Base-by-base conservation (phyloP, 1,284 basidiomycete species). In the Volvariella volvacea region DNA sequence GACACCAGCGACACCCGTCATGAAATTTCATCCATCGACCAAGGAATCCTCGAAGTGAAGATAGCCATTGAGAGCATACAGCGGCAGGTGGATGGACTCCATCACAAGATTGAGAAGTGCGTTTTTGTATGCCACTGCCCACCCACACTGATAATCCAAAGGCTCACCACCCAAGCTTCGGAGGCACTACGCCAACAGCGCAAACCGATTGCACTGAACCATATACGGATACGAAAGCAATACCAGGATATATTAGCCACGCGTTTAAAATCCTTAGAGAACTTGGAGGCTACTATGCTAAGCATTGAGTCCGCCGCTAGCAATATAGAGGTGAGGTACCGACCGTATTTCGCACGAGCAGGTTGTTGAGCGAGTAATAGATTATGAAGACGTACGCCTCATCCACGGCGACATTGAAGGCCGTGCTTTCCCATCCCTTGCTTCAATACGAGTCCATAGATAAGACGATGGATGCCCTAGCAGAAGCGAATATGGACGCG, bases 271-370 rank as follows among this genome's bases (percentile, higher is more conserved):
- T 82, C 89, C 0, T 66, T 89, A 1, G 78, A 84, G 43, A 90
- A 83, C 33, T 66, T 98, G 9, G 79, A 86, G 47, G 66, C 74
- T 1, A 90, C 93, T 0, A 64, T 96, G 15, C 66, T 90, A 42
- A 79, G 81, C 41, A 88, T 98, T 2, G 92, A 98, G 64, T 78
- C 83, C 14, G 90, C 94, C 16, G 88, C 87, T 37, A 84, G 84
- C 3, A 89, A 98, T 61, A 75, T 93, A 4, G 86, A 93, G 71
- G 91, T 92, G 58, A 28, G 50, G n/a, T 45, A 28, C 12, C 12
- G 15, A 22, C 20, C 25, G 17, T 46, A 62, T 52, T 47, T 43
- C 37, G 10, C 17, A 39, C 36, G 6, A 22, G 17, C 50, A 48
- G 28, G 52, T 34, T 19, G n/a, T 22, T 43, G 17, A 37, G n/a